phyloP scores from a whole-genome alignment of 441 rosid species.

The Flueggea neowawraea region DNA sequence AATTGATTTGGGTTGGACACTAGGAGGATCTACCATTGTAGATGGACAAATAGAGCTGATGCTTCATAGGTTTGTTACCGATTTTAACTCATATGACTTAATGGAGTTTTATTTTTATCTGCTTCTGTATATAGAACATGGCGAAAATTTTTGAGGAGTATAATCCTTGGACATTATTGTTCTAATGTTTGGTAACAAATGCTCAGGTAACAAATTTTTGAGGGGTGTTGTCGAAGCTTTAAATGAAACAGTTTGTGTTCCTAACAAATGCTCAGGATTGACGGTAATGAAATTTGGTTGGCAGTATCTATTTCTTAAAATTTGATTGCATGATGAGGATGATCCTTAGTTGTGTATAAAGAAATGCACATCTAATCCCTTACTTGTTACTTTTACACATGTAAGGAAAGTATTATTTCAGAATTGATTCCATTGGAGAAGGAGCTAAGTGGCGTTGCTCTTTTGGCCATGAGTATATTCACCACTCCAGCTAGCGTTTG shows the following conservation, averaged over 20 bases:
- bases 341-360: conserved; percentile 1
- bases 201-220: conserved; percentile 18
- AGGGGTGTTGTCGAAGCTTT: conserved; percentile 92
- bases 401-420: conserved; percentile 48
- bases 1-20: conserved; percentile 53
- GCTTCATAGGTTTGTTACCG: conserved; percentile 79
- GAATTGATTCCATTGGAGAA: conserved; percentile 51
- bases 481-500: conserved; percentile 53
- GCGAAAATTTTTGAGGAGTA: not conserved
- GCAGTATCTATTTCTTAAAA: not conserved
- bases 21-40: conserved; percentile 87
- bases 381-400: conserved; percentile 27
- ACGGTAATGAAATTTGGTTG: conserved; percentile 44
- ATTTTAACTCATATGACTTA: conserved; percentile 1
- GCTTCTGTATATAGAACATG: not conserved
- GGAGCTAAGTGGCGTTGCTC: conserved; percentile 66
- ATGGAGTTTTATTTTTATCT: not conserved
- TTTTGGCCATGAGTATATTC: conserved; percentile 63
- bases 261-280: conserved; percentile 68
- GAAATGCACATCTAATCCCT: not conserved
- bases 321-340: not conserved
- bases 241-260: conserved; percentile 86
- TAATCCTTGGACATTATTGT: conserved; percentile 4
- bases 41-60: conserved; percentile 97
- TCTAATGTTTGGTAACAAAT: not conserved